phyloP scores from a whole-genome alignment of 306 rosid genomes.

The Lathyrus oleraceus region DNA sequence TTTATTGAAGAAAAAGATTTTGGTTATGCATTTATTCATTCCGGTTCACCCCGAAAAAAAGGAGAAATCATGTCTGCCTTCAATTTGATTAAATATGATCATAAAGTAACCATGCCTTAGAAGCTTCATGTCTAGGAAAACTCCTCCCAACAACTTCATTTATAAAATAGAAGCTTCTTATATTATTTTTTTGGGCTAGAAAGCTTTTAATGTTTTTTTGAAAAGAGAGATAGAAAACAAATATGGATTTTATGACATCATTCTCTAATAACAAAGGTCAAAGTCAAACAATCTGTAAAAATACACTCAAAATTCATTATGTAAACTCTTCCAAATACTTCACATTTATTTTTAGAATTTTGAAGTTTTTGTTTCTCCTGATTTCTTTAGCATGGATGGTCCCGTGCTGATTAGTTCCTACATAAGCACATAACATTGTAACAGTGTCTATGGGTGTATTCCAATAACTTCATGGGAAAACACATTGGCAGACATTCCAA shows the following conservation, averaged over 20 bases:
- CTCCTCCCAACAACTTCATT: too few species aligned
- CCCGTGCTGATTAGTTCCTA: conserved; percentile 45
- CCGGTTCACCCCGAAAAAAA: too few species aligned
- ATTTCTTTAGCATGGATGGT: conserved; percentile 22
- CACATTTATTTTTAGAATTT: neutral
- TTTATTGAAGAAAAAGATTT: too few species aligned
- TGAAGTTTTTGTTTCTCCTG: neutral
- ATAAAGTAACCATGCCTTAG: too few species aligned
- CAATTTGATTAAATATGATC: too few species aligned
- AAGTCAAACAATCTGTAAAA: conserved; percentile 1
- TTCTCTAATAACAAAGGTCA: neutral
- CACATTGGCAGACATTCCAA: conserved; percentile 34
- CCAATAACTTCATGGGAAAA: conserved; percentile 23
- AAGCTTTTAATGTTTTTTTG: neutral
- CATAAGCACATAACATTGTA: conserved; percentile 54
- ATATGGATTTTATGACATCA: neutral
- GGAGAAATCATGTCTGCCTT: too few species aligned
- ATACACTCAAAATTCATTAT: neutral
- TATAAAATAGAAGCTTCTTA: too few species aligned
- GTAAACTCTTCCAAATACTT: neutral
- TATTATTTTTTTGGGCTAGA: too few species aligned
- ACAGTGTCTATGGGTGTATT: conserved; percentile 21
- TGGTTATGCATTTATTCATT: too few species aligned
- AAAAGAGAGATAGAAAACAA: conserved; percentile 12
- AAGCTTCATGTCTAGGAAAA: too few species aligned